Percentiles rank a stretch among this genome's conserved stretches.
Evolutionary conservation across 78 protist genomes (phyloP).

Genomic region (Dictyostelium brefeldianum): DNA sequence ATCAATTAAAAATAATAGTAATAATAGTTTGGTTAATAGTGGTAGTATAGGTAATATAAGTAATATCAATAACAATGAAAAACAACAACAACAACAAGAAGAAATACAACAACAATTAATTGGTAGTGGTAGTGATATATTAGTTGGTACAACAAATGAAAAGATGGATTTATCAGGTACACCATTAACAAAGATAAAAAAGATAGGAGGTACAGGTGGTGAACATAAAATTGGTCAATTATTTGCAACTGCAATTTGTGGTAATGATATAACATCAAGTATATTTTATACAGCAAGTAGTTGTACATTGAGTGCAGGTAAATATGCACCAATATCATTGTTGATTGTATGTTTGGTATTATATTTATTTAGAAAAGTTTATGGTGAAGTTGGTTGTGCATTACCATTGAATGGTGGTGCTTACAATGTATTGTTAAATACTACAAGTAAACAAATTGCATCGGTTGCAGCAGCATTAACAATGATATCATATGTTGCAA

Average conservation of each 20-base stretch:
- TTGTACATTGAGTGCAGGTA: slow-evolving; percentile 79
- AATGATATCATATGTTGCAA: slow-evolving; percentile 90
- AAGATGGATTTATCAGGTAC: slow-evolving; percentile 23
- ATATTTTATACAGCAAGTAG: slow-evolving; percentile 82
- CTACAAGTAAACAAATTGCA: slow-evolving; percentile 87
- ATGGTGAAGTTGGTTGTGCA: slow-evolving; percentile 90
- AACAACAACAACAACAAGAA: background rate
- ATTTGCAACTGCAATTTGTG: slow-evolving; percentile 82
- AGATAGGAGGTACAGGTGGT: slow-evolving; percentile 60
- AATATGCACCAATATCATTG: slow-evolving; percentile 89
- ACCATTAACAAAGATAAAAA: slow-evolving; percentile 20
- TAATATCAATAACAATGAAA: background rate
- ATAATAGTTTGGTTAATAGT: background rate
- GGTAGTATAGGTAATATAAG: background rate
- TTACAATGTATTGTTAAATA: slow-evolving; percentile 89
- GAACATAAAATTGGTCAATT: slow-evolving; percentile 79
- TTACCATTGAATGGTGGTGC: slow-evolving; percentile 94
- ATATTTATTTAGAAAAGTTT: slow-evolving; percentile 86
- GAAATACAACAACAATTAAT: background rate
- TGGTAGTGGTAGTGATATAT: slow-evolving; percentile 7
- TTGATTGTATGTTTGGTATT: slow-evolving; percentile 80
- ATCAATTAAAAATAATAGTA: background rate
- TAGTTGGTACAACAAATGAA: slow-evolving; percentile 48
- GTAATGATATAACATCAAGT: slow-evolving; percentile 86
- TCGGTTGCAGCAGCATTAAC: slow-evolving; percentile 91